Base-by-base conservation (phyloP, 164 flowering plant genomes). In the Magnolia sinica region DNA sequence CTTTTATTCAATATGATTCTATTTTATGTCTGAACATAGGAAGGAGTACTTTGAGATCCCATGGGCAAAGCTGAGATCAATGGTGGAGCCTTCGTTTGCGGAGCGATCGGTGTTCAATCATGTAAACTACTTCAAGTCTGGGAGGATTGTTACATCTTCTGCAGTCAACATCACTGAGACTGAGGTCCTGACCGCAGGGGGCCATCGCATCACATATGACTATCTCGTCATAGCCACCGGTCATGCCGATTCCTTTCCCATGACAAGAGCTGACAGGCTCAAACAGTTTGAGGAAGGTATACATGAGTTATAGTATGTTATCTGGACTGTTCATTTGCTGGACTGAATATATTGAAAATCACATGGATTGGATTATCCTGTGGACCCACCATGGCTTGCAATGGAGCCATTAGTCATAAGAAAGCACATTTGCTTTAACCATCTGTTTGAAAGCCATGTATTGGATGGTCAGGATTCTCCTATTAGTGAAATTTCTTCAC, bases 201-300 rank as follows among this genome's bases (percentile, higher is more conserved):
- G 94, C 24, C 82, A 73, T 23, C 37, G 11, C 7, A 68, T 93
- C 81, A 70, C 83, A 3, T 95, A 90, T 71, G 96, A 95, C 63
- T 95, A 89, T 84, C 96, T 95, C 50, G 87, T 92, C 73, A 83
- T 95, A 77, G 97, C 97, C 66, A 92, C 98, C 0, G 99, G 98
- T 13, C 95, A 93, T 71, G 31, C 69, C 2, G 86, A 90, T 77
- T 23, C 81, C 13, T 59, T 73, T 50, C 95, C 98, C n/a, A 76
- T 61, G 69, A 82, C 87, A 18, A 84, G 85, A 85, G 20, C 70
- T 1, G 90, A 86, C 23, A 86, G 94, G 76, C 90, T 95, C 9
- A n/a, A 77, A 45, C 87, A 89, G 10, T 91, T 82, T 66, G 50
- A 84, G 75, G 83, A 76, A 82, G 92, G 97, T 94, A 78, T 31